A percentile compares a stretch with the other conserved stretches of the same genome.
phyloP scores from a whole-genome alignment of 1,284 basidiomycete species.

The Fistulinella staudtii region DNA sequence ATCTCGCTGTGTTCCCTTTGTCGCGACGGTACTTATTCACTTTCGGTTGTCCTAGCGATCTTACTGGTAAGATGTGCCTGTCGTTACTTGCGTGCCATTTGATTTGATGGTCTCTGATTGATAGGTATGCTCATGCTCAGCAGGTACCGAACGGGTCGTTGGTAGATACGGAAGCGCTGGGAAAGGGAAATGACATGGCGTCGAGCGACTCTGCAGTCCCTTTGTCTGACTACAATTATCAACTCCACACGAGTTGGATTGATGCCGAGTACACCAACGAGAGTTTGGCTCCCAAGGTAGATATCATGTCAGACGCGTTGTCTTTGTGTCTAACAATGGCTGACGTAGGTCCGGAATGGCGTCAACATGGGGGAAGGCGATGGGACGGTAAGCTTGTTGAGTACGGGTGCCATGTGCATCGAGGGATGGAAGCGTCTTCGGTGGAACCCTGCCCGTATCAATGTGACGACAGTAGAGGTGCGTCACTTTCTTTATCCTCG shows the following conservation, averaged over 20 bases:
- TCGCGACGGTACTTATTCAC: conserved; percentile 2
- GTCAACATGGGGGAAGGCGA: conserved; percentile 93
- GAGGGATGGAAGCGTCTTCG: conserved; percentile 89
- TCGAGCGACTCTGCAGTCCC: no score
- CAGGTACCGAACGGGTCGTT: conserved; percentile 64
- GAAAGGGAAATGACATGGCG: no score
- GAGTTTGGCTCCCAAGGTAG: conserved; percentile 49
- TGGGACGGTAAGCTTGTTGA: conserved; percentile 89
- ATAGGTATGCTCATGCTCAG: conserved; percentile 68
- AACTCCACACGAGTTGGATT: conserved; percentile 68
- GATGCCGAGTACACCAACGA: conserved; percentile 79
- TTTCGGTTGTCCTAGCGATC: conserved; percentile 50
- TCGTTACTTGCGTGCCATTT: background rate
- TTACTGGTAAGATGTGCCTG: conserved; percentile 73
- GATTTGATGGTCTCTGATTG: conserved; percentile 1
- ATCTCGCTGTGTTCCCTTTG: background rate
- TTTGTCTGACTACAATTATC: conserved; percentile 55
- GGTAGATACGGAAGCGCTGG: conserved; percentile 46
- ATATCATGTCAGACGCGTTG: background rate
- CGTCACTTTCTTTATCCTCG: conserved; percentile 14
- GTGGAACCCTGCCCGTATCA: conserved; percentile 93
- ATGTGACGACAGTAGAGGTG: conserved; percentile 84
- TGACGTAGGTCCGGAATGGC: conserved; percentile 63
- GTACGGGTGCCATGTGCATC: conserved; percentile 92
- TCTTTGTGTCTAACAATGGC: background rate